Evolutionary conservation across 2,329 filamentous ascomycete genomes (phyloP).

Genomic region (Thelonectria discophora): DNA sequence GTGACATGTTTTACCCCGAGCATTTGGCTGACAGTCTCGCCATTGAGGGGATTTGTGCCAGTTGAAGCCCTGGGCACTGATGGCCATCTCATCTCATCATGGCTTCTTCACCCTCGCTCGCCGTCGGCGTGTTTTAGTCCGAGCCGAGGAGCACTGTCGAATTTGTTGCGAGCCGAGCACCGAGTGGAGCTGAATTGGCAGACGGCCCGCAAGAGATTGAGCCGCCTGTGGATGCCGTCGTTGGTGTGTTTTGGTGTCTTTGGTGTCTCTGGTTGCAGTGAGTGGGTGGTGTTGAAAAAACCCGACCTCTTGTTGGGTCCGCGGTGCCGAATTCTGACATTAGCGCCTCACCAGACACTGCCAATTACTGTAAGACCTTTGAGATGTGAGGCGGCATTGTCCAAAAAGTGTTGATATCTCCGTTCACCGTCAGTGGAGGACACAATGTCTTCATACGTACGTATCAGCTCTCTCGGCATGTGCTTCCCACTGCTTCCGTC

Average conservation of each 20-base stretch:
- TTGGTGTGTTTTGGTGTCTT: too few relatives aligned
- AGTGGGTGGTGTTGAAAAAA: too few relatives aligned
- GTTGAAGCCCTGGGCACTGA: too few relatives aligned
- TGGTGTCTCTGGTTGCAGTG: too few relatives aligned
- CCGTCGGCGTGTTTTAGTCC: slow-evolving; percentile 12
- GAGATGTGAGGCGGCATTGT: too few relatives aligned
- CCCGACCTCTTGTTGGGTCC: slow-evolving; percentile 20
- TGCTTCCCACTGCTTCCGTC: slow-evolving; percentile 13
- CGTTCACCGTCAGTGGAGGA: background rate
- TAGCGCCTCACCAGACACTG: slow-evolving; percentile 14
- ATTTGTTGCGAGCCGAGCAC: slow-evolving; percentile 22
- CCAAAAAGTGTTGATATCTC: slow-evolving; percentile 10
- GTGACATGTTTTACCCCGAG: background rate
- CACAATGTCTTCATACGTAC: background rate
- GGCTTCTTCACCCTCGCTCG: too few relatives aligned
- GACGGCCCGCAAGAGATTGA: slow-evolving; percentile 32
- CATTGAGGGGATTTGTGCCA: background rate
- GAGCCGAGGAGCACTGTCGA: slow-evolving; percentile 14
- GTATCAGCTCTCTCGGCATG: background rate
- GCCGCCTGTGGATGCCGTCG: slow-evolving; percentile 27
- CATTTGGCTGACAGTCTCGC: background rate
- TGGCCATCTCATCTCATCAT: background rate
- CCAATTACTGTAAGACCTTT: too few relatives aligned
- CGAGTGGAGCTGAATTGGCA: slow-evolving; percentile 9
- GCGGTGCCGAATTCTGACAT: background rate